phyloP scores from a whole-genome alignment of 192 early-diverging fungal species.

The Pilaira anomala region DNA sequence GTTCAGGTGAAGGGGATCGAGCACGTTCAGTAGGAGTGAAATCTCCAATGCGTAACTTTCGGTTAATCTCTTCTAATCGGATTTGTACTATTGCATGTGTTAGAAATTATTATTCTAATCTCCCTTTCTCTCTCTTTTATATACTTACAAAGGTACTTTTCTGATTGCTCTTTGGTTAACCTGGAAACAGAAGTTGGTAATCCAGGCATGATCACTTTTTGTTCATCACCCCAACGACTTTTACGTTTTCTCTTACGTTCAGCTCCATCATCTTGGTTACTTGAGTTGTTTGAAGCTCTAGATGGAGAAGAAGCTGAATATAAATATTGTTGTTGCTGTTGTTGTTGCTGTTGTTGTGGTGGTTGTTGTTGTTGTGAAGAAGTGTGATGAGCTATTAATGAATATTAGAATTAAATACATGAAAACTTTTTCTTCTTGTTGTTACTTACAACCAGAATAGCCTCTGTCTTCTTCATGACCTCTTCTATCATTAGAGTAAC shows the following conservation, averaged over 20 bases:
- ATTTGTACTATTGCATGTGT: slow-evolving; percentile 62
- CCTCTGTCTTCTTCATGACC: no score
- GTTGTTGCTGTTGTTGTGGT: neutral
- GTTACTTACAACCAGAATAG: no score
- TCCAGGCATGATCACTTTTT: slow-evolving; percentile 71
- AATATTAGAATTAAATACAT: neutral
- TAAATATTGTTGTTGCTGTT: neutral
- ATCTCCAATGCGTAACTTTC: slow-evolving; percentile 77
- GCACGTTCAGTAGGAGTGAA: slow-evolving; percentile 70
- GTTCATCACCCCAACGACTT: slow-evolving; percentile 87
- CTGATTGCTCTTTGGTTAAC: slow-evolving; percentile 77
- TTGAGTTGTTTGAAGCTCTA: neutral
- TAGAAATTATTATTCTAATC: neutral
- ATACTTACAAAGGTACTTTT: slow-evolving; percentile 68
- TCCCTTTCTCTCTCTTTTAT: no score
- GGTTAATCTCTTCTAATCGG: slow-evolving; percentile 88
- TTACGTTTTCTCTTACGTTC: slow-evolving; percentile 66
- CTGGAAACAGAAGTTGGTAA: slow-evolving; percentile 74
- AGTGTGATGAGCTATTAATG: neutral
- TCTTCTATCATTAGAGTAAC: slow-evolving; percentile 2
- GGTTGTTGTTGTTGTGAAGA: neutral
- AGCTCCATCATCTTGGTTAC: slow-evolving; percentile 15
- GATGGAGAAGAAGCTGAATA: neutral
- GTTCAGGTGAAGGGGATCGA: slow-evolving; percentile 96
- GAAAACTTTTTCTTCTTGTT: no score